phyloP scores from a whole-genome alignment of 2,329 filamentous ascomycete species.

The Westerdykella aurantiaca region DNA sequence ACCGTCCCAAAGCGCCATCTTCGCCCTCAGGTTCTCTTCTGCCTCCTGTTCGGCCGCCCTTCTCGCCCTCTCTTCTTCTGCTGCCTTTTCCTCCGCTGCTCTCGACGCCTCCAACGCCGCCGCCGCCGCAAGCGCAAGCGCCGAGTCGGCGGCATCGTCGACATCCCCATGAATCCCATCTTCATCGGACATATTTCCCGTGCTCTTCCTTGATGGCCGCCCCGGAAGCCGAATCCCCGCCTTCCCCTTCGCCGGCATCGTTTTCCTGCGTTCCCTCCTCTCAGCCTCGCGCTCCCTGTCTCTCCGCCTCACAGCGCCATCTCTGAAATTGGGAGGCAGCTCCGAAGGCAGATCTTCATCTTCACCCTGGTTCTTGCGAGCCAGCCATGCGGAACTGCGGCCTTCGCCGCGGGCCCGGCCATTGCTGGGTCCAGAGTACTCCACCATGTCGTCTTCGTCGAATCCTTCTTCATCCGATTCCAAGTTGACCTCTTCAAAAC shows the following conservation, averaged over 20 bases:
- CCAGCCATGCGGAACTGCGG: conserved; percentile 39
- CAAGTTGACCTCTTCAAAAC: conserved; percentile 44
- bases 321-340: conserved; percentile 39
- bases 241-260: conserved; percentile 15
- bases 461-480: conserved; percentile 41
- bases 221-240: conserved; percentile 23
- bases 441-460: conserved; percentile 20
- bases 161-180: conserved; percentile 29
- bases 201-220: conserved; percentile 21
- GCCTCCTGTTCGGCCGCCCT: conserved; percentile 24
- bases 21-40: conserved; percentile 32
- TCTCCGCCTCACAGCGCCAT: conserved; percentile 26
- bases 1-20: conserved; percentile 30
- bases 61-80: conserved; percentile 10
- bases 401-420: conserved; percentile 12
- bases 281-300: conserved; percentile 13
- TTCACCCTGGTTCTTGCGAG: conserved; percentile 38
- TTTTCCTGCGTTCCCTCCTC: conserved; percentile 17
- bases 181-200: conserved; percentile 21
- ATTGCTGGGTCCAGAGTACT: conserved; percentile 9
- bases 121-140: conserved; percentile 18
- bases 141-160: conserved; percentile 16
- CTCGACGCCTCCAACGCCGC: conserved; percentile 21
- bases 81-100: conserved; percentile 11
- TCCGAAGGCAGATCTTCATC: conserved; percentile 41